Percentiles rank a stretch among this genome's conserved stretches.
phyloP scores from a whole-genome alignment of 192 early-diverging fungal species.

The Podochytrium sp. region DNA sequence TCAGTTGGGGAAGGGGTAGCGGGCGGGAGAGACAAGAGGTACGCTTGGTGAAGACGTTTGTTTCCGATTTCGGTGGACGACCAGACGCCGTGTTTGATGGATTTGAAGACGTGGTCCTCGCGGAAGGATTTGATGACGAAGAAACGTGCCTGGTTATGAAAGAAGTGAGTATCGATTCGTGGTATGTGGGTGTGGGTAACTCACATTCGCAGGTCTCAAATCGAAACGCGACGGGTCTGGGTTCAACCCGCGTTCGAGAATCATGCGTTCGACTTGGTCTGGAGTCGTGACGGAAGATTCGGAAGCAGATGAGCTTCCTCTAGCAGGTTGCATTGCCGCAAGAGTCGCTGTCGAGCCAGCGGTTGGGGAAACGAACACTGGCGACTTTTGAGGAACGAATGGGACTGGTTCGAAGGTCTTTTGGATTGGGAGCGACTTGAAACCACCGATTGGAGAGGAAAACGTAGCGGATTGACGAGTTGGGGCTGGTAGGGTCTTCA shows the following conservation, averaged over 20 bases:
- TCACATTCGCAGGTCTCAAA: conserved; percentile 23
- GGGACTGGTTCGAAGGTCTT: not conserved
- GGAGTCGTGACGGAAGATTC: not conserved
- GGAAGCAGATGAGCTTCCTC: not conserved
- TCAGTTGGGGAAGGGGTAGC: not conserved
- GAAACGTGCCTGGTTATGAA: conserved; percentile 45
- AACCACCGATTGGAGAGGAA: not conserved
- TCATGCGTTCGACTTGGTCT: conserved; percentile 17
- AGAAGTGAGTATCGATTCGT: not conserved
- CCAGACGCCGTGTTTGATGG: conserved; percentile 57
- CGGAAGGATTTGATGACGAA: conserved; percentile 65
- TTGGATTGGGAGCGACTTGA: not conserved
- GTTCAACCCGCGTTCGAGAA: conserved; percentile 20
- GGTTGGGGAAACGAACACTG: not conserved
- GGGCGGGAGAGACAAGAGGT: conserved; percentile 20
- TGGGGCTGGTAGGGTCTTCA: not conserved
- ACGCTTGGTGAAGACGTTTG: conserved; percentile 56
- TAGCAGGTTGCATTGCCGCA: not conserved
- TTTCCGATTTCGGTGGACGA: conserved; percentile 63
- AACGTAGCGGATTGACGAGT: not conserved
- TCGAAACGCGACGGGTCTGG: conserved; percentile 17
- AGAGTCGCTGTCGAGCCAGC: not conserved
- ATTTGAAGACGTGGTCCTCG: conserved; percentile 51
- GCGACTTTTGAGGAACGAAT: not conserved
- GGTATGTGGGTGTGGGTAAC: not conserved